A percentile compares a stretch with the other conserved stretches of the same genome.
Conservation (phyloP, 1,139 yeast genomes). For the Yamadazyma friedrichii region DNA sequence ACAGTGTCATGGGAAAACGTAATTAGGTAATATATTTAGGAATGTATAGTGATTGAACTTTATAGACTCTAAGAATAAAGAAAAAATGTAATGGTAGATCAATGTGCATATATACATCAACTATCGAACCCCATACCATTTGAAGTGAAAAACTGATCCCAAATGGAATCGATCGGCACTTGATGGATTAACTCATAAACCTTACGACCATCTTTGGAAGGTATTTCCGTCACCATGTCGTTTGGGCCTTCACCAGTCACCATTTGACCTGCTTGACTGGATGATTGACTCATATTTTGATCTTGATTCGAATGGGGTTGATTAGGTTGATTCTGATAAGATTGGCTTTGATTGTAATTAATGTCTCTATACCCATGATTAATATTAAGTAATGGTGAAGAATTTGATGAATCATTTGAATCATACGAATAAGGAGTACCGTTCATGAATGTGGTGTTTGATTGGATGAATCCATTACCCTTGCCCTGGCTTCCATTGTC, state of each 20-base stretch:
- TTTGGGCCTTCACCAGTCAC: too few species aligned
- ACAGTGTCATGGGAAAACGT: too few species aligned
- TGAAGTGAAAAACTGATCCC: slow-evolving; percentile 70
- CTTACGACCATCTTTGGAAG: slow-evolving; percentile 46
- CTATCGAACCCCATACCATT: not conserved
- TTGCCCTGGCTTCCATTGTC: not conserved
- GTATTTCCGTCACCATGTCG: not conserved
- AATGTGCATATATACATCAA: not conserved
- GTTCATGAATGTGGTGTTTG: slow-evolving; percentile 2
- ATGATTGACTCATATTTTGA: too few species aligned
- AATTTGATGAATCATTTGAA: slow-evolving; percentile 11
- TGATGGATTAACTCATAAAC: slow-evolving; percentile 63
- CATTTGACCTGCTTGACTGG: too few species aligned
- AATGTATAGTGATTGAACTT: too few species aligned
- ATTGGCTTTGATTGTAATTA: not conserved
- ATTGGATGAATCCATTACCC: too few species aligned
- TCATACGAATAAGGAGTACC: slow-evolving; percentile 11
- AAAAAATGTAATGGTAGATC: too few species aligned
- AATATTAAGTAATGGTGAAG: slow-evolving; percentile 13
- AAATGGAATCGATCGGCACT: slow-evolving; percentile 66
- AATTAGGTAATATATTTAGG: too few species aligned
- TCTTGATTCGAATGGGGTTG: not conserved
- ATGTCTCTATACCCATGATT: not conserved
- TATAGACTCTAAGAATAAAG: not conserved
- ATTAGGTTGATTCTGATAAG: not conserved